Conservation (phyloP, 2,329 filamentous ascomycete species). For the Talaromyces sp. region DNA sequence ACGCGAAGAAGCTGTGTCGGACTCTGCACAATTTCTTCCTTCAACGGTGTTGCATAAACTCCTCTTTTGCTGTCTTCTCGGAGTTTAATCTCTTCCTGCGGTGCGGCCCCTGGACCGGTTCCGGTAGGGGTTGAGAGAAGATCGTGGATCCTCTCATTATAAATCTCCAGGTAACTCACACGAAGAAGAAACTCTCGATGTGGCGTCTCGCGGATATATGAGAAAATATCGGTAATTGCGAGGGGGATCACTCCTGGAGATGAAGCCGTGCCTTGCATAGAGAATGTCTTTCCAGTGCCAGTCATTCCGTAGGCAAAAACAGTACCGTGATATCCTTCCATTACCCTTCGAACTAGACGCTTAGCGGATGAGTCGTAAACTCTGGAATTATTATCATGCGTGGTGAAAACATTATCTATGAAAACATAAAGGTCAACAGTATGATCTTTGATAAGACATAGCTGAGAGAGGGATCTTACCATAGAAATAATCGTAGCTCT, state of each 20-base stretch:
- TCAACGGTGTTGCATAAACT: slow-evolving; percentile 91
- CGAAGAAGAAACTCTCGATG: slow-evolving; percentile 88
- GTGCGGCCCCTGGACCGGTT: slow-evolving; percentile 47
- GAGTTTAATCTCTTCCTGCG: slow-evolving; percentile 92
- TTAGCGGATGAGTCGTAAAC: slow-evolving; percentile 95
- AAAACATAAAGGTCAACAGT: slow-evolving; percentile 5
- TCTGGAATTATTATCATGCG: slow-evolving; percentile 86
- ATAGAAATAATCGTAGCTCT: slow-evolving; percentile 89
- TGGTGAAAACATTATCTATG: slow-evolving; percentile 90
- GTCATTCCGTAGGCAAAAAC: slow-evolving; percentile 99
- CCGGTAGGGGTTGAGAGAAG: slow-evolving; percentile 70
- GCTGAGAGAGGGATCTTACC: slow-evolving; percentile 50
- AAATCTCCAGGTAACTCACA: slow-evolving; percentile 97
- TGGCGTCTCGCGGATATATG: slow-evolving; percentile 95
- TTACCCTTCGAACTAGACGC: slow-evolving; percentile 87
- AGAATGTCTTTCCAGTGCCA: slow-evolving; percentile 97
- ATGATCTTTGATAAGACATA: slow-evolving; percentile 8
- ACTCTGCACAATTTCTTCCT: slow-evolving; percentile 98
- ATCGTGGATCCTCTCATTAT: slow-evolving; percentile 97
- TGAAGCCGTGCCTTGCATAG: slow-evolving; percentile 95
- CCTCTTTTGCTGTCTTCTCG: slow-evolving; percentile 94
- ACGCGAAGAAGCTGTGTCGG: slow-evolving; percentile 91
- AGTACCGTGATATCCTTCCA: slow-evolving; percentile 98
- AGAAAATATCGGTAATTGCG: slow-evolving; percentile 98
- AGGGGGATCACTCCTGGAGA: slow-evolving; percentile 95